phyloP scores from a whole-genome alignment of 208 protist genomes.

The Leishmania arabica region DNA sequence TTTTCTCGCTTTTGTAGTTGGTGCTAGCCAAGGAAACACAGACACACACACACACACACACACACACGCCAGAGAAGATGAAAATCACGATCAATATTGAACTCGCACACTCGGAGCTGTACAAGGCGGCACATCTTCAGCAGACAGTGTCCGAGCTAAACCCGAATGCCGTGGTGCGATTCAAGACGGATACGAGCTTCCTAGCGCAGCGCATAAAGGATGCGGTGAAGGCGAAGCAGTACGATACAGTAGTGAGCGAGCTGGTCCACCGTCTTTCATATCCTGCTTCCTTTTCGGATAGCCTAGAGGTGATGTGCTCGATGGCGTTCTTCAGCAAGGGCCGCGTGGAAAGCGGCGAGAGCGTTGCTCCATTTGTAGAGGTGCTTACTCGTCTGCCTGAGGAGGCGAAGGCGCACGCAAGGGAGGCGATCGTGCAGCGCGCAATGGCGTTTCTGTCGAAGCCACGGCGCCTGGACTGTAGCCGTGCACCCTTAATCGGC shows the following conservation, averaged over 20 bases:
- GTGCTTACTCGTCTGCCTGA: slow-evolving; percentile 66
- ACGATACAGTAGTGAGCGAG: slow-evolving; percentile 60
- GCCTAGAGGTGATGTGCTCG: slow-evolving; percentile 67
- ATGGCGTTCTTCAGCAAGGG: slow-evolving; percentile 67
- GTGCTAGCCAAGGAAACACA: neutral
- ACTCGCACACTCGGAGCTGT: slow-evolving; percentile 62
- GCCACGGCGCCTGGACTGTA: slow-evolving; percentile 73
- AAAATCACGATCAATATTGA: slow-evolving; percentile 83
- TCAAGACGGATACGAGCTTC: slow-evolving; percentile 67
- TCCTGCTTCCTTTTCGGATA: slow-evolving; percentile 47
- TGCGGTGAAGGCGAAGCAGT: slow-evolving; percentile 51
- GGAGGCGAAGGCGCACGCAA: slow-evolving; percentile 37
- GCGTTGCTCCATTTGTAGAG: slow-evolving; percentile 66
- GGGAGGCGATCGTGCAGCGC: slow-evolving; percentile 68
- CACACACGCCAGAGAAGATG: slow-evolving; percentile 38
- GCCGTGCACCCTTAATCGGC: slow-evolving; percentile 65
- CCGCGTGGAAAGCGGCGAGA: slow-evolving; percentile 55
- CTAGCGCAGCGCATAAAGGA: slow-evolving; percentile 58
- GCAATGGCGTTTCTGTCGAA: slow-evolving; percentile 72
- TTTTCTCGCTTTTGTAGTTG: slow-evolving; percentile 17
- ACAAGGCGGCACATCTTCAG: slow-evolving; percentile 47
- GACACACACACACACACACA: neutral
- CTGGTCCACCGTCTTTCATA: slow-evolving; percentile 57
- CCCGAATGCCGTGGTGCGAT: slow-evolving; percentile 33
- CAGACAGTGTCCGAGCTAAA: slow-evolving; percentile 54